Evolutionary conservation across 2,329 filamentous ascomycete genomes (phyloP), one percentile per base, ranked within the genome.

Genomic region (Aspergillus niger): DNA sequence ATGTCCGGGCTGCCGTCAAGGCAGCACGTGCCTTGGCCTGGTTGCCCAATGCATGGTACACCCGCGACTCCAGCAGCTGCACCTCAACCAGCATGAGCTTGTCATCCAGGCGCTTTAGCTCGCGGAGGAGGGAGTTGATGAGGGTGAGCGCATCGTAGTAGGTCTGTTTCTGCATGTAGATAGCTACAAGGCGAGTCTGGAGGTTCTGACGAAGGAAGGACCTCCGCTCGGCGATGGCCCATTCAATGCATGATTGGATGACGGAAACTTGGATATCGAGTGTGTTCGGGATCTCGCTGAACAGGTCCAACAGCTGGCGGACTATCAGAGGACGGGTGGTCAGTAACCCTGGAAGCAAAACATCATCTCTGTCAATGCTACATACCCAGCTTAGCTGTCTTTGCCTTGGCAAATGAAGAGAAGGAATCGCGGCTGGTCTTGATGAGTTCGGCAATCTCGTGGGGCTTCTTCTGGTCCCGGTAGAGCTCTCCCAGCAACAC

Each of bases 211-310:
- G 92, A 70, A 99, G 87, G 85, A 99, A 99, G 62, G 92, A 91
- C 74, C 95, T 90, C 70, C 93, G 91, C 82, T 98, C 92, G 55
- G 91, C 91, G 57, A 94, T 91, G 52, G 95, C 95, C 95, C 95
- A 99, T 81, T 98, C 94, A 87, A 99, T 99, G 82, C 92, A 98
- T 80, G 95, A 97, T 81, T 97, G 97, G 73, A 95, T 99, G 71
- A 97, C 92, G 76, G 89, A 82, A 77, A 97, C 92, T 82, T 99
- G 95, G 75, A 89, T 91, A 76, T 99, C 95, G 82, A 90, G 90
- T 70, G 92, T 95, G 80, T 97, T 90, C 72, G 96, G 95, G 70
- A 98, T 97, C 72, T 90, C 86, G 71, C 91, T 88, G 83, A 98
- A 95, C 77, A 97, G 88, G 78, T 99, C 95, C 77, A 99, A 90